Evolutionary conservation across 1,139 yeast genomes (phyloP).

Genomic region (Yamadazyma siamensis): DNA sequence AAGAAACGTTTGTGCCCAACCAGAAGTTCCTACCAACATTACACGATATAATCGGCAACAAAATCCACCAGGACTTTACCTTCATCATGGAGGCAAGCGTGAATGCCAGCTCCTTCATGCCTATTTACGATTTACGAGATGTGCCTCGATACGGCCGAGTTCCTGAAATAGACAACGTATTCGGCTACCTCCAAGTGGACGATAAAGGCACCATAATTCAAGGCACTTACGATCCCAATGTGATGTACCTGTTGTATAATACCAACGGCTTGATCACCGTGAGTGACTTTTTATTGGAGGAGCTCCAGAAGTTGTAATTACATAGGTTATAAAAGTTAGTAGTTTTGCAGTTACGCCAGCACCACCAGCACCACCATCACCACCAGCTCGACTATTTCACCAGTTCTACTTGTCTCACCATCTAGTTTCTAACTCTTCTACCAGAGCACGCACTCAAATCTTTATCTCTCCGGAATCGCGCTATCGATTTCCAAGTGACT

Average conservation of each 20-base stretch:
- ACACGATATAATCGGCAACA: slow-evolving; percentile 22
- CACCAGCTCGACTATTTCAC: too few species aligned
- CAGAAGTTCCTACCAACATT: slow-evolving; percentile 26
- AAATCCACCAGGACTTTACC: slow-evolving; percentile 48
- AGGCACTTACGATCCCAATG: slow-evolving; percentile 56
- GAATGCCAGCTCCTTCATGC: slow-evolving; percentile 60
- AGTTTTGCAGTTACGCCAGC: too few species aligned
- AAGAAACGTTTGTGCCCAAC: slow-evolving; percentile 16
- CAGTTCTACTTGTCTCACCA: too few species aligned
- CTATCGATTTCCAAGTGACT: slow-evolving; percentile 1
- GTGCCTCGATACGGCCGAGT: slow-evolving; percentile 66
- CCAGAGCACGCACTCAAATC: too few species aligned
- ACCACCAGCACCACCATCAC: too few species aligned
- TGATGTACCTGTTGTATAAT: slow-evolving; percentile 57
- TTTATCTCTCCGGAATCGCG: background rate
- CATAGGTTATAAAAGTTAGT: too few species aligned
- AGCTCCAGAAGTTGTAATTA: slow-evolving; percentile 20
- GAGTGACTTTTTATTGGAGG: slow-evolving; percentile 52
- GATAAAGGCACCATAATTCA: slow-evolving; percentile 51
- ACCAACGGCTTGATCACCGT: slow-evolving; percentile 54
- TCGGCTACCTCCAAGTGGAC: slow-evolving; percentile 68
- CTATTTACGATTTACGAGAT: slow-evolving; percentile 67
- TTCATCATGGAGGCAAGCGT: slow-evolving; percentile 62
- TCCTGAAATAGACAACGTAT: slow-evolving; percentile 69
- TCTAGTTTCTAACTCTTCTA: too few species aligned